Evolutionary conservation across 116 monocot species (phyloP).

Genomic region (Dioscorea cayenensis): DNA sequence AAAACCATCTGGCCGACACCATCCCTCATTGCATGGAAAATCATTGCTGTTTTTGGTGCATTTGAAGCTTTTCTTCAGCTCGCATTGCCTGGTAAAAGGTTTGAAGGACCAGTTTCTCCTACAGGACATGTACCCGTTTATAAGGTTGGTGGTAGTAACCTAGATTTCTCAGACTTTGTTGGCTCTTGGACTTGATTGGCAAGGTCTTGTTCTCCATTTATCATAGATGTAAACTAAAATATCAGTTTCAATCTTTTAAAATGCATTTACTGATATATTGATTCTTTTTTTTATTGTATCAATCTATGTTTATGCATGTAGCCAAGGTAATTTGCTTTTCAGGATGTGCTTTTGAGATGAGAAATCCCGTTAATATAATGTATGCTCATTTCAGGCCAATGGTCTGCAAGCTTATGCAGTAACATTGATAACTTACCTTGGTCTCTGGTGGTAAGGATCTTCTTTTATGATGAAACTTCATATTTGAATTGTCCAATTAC

Average conservation of each 20-base stretch:
- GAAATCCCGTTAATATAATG: neutral
- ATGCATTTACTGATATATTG: no score
- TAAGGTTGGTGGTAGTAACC: conserved; percentile 57
- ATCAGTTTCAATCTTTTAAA: no score
- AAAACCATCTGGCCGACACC: conserved; percentile 75
- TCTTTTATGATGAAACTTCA: neutral
- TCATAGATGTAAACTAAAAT: no score
- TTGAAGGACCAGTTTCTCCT: conserved; percentile 93
- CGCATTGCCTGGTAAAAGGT: conserved; percentile 69
- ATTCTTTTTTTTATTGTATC: no score
- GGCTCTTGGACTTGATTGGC: no score
- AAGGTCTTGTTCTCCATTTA: no score
- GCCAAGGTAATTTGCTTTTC: neutral
- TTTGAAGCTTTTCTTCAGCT: conserved; percentile 95
- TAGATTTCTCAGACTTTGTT: neutral
- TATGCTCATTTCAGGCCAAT: conserved; percentile 70
- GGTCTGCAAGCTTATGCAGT: conserved; percentile 95
- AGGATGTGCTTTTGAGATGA: neutral
- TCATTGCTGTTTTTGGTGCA: conserved; percentile 73
- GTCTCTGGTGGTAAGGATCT: conserved; percentile 86
- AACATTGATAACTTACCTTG: conserved; percentile 74
- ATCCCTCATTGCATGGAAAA: conserved; percentile 74
- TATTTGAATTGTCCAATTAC: no score
- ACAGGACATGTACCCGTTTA: conserved; percentile 82
- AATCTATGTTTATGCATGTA: neutral